Conservation (phyloP, 164 flowering plant species). For the Piper betle region DNA sequence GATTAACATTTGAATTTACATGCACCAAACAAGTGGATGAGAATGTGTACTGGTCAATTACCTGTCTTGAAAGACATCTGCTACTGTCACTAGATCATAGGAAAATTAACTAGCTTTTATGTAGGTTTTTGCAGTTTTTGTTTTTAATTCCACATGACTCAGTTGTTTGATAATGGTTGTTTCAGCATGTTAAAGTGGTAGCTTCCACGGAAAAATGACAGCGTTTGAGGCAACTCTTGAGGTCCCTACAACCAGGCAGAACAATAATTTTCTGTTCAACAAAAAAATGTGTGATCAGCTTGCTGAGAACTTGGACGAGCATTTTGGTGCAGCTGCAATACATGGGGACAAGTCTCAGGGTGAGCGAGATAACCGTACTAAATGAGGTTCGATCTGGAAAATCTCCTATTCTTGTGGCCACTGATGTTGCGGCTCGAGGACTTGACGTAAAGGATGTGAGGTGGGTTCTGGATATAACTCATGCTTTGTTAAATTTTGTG, state of each 20-base stretch:
- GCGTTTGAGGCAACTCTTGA: constrained; percentile 63
- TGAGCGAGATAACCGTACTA: constrained; percentile 66
- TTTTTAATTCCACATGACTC: not conserved
- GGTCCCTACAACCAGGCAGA: constrained; percentile 74
- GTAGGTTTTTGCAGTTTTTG: no score
- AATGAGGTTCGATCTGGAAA: constrained; percentile 65
- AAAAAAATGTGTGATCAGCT: constrained; percentile 82
- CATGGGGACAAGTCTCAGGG: constrained; percentile 87
- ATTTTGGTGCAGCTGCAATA: constrained; percentile 78
- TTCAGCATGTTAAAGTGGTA: constrained; percentile 60
- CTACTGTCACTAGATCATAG: no score
- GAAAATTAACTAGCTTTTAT: no score
- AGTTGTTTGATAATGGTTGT: not conserved
- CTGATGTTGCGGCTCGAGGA: constrained; percentile 93
- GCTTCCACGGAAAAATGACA: constrained; percentile 54
- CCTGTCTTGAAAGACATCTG: not conserved
- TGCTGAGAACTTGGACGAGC: constrained; percentile 41
- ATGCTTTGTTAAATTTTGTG: not conserved
- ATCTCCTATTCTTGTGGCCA: constrained; percentile 75
- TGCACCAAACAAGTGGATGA: not conserved
- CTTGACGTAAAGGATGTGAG: constrained; percentile 79
- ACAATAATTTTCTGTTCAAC: constrained; percentile 76
- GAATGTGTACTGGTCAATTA: not conserved
- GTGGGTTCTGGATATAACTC: constrained; percentile 14
- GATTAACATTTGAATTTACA: not conserved